Base-by-base conservation (phyloP, 768 basidiomycete species). In the Pholiota conissans region DNA sequence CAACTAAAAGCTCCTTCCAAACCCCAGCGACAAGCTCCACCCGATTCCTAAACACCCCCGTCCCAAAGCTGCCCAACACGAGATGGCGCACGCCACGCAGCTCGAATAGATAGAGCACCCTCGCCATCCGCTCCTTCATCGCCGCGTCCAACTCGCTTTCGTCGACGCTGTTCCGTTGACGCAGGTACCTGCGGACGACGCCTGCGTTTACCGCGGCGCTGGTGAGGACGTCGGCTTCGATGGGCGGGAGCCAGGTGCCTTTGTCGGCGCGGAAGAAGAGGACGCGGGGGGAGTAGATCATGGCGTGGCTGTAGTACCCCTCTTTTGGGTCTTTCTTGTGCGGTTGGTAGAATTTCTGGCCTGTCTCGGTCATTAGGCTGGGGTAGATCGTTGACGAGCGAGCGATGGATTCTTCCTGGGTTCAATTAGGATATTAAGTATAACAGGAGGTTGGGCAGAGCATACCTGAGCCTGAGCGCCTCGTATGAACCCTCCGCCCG, bases 31-130 rank as follows among this genome's bases (percentile, higher is more conserved):
- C 80, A 29, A 77, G 72, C 45, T 72, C 65, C 8, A 89, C 81
- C 24, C 75, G 72, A 66, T 91, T 91, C 55, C 69, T 73, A 69
- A 90, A 91, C 3, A 85, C 89, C 0, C 89, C 89, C 0, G 89
- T 90, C 16, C 89, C 89, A 69, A 89, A 90, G 64, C 83, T 84
- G 27, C 90, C 89, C n/a, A 91, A 69, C 0, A 90, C 84, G 42
- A 91, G 55, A 61, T 83, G 77, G 62, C 73, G 74, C 16, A 82
- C 79, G 2, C 83, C 83, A 57, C 81, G 76, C 37, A 71, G 73
- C 69, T 90, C 84, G 65, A 89, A 88, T 24, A 90, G 70, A 49
- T 72, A 80, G 3, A 91, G 68, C 22, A 90, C 71, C 13, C 89
- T 78, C 0, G 73, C 85, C 86, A 91, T 90, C 13, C 89, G 76